Evolutionary conservation across 805 yeast species (phyloP).

Genomic region (Clavispora phyllophila): DNA sequence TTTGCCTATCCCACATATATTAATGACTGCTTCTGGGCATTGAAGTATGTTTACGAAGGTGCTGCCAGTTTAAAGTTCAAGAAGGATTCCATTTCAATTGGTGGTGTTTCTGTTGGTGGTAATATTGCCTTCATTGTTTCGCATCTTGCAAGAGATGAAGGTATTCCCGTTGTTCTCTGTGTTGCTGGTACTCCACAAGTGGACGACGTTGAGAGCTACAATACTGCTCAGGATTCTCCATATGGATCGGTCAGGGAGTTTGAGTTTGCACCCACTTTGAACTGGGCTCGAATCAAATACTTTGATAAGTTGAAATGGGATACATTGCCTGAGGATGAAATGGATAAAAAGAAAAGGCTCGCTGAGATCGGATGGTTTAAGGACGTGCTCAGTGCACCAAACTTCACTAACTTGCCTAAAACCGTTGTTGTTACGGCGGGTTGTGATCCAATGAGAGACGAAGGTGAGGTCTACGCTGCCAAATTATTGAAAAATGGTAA

Average conservation of each 20-base stretch:
- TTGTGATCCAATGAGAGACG: constrained; percentile 28
- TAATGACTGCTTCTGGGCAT: constrained; percentile 23
- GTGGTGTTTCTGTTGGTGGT: constrained; percentile 22
- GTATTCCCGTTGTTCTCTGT: constrained; percentile 18
- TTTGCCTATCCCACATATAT: constrained; percentile 22
- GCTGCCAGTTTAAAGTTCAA: constrained; percentile 16
- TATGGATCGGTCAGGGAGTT: constrained; percentile 20
- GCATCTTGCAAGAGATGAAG: constrained; percentile 22
- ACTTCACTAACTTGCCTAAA: constrained; percentile 20
- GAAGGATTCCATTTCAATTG: constrained; percentile 18
- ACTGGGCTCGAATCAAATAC: constrained; percentile 26
- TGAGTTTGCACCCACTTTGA: constrained; percentile 28
- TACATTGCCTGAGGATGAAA: constrained; percentile 14
- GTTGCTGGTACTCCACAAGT: constrained; percentile 29
- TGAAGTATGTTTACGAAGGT: constrained; percentile 19
- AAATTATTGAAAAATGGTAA: constrained; percentile 19
- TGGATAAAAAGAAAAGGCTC: constrained; percentile 10
- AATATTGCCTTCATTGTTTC: constrained; percentile 22
- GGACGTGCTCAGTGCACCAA: constrained; percentile 22
- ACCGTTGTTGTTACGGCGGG: constrained; percentile 27
- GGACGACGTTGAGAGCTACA: constrained; percentile 21
- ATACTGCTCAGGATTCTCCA: constrained; percentile 21
- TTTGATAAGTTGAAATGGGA: constrained; percentile 26
- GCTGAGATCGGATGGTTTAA: constrained; percentile 26
- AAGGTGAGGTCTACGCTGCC: constrained; percentile 26